Evolutionary conservation across 805 yeast genomes (phyloP), one percentile per base, ranked within the genome.

Genomic region (Teunomyces lycoperdinae): DNA sequence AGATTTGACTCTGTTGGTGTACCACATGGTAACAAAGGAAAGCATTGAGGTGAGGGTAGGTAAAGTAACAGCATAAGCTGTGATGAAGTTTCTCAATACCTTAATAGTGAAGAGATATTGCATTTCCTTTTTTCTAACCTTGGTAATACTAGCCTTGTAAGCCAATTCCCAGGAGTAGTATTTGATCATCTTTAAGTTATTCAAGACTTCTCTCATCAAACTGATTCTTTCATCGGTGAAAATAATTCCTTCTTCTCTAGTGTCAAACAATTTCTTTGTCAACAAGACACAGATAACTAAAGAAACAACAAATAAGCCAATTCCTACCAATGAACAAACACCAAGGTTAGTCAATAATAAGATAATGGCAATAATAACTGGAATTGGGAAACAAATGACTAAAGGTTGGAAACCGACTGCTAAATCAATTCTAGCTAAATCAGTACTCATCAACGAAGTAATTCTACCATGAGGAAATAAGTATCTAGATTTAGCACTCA

Each of bases 161-260:
- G 79, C 74, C 45, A 61, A 29, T 57, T 74, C 79, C 79, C 79
- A 74, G 10, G 77, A 73, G 52, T 73, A 74, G 46, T 66, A 74
- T 57, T 74, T 74, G 56, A 74, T 72, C 28, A 73, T 60, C 53
- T 74, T 74, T 51, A 74, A 58, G 55, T 72, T 68, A 43, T 58
- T 58, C 48, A 74, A 63, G 31, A 70, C 63, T 55, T 74, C 77
- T 50, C 76, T 66, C 71, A 74, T 72, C 45, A 68, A 59, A 20
- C 72, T 60, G 43, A 74, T 67, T 51, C 78, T 57, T 50, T 64
- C 61, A 54, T 74, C 78, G n/a, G 78, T 74, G 55, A 51, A 67
- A 49, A 58, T 58, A 39, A 68, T 71, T 6, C 64, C 72, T 2
- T 49, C 58, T 51, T 69, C 70, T 55, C 78, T 62, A 30, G 63